Conservation (phyloP, 768 basidiomycete species). For the Omphalotus guepiniiformis region DNA sequence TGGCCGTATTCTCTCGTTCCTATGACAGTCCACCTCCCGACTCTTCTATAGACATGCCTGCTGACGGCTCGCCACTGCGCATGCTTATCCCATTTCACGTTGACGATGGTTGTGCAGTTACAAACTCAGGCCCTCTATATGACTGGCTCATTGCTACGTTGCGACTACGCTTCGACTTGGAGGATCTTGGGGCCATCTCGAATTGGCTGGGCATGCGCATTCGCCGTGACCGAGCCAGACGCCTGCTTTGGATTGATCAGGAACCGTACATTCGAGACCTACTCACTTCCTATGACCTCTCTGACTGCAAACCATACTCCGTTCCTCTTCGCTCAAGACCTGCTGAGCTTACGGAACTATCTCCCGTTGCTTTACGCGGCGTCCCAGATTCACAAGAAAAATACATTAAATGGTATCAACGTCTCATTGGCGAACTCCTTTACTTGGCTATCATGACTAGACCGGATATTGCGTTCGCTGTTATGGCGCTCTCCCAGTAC, state of each 20-base stretch:
- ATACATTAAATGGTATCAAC: conserved; percentile 7
- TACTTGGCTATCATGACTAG: conserved; percentile 11
- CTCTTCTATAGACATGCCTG: neutral
- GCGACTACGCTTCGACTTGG: conserved; percentile 4
- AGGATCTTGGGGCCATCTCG: conserved; percentile 9
- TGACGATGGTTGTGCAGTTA: neutral
- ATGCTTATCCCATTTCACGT: neutral
- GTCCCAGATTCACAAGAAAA: neutral
- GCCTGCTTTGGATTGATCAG: conserved; percentile 13
- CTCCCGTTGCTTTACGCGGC: neutral
- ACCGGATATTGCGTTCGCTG: conserved; percentile 15
- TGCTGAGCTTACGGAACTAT: neutral
- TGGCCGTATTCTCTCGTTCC: neutral
- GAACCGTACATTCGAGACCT: conserved; percentile 5
- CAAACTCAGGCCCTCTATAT: neutral
- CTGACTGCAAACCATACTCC: neutral
- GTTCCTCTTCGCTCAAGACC: neutral
- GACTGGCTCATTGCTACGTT: conserved; percentile 10
- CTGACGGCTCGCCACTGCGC: neutral
- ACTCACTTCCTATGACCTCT: neutral
- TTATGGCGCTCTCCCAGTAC: conserved; percentile 9
- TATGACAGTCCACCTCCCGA: neutral
- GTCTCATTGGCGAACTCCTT: conserved; percentile 1
- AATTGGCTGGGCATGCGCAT: conserved; percentile 16
- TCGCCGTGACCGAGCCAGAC: neutral